Percentiles rank a stretch among this genome's conserved stretches.
Conservation (phyloP, 1,284 basidiomycete species). For the Fistulinella cinereoalba region DNA sequence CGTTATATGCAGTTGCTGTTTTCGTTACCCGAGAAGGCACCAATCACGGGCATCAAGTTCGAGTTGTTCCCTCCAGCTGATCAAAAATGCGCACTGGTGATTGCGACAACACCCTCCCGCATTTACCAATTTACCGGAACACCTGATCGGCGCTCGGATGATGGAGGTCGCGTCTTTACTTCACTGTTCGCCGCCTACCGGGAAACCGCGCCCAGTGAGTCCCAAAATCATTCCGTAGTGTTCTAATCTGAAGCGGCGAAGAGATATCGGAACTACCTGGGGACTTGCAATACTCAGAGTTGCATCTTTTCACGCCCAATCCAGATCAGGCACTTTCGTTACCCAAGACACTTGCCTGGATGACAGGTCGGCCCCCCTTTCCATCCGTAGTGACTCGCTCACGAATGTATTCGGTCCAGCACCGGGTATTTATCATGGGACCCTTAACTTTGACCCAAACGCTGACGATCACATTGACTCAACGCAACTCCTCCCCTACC, state of each 20-base stretch:
- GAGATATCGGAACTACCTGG: conserved; percentile 88
- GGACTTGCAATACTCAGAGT: conserved; percentile 66
- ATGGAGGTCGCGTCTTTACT: conserved; percentile 75
- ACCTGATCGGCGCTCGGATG: conserved; percentile 63
- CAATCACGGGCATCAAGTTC: conserved; percentile 81
- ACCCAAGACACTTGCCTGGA: conserved; percentile 80
- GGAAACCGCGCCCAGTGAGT: conserved; percentile 78
- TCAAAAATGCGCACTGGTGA: conserved; percentile 60
- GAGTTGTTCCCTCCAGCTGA: conserved; percentile 70
- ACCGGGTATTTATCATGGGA: conserved; percentile 83
- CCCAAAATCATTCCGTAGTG: background rate
- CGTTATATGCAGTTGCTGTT: conserved; percentile 79
- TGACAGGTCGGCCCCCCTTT: conserved; percentile 61
- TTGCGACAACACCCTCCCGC: conserved; percentile 84
- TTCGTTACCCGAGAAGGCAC: conserved; percentile 73
- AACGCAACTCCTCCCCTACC: conserved; percentile 69
- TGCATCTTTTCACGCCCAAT: conserved; percentile 73
- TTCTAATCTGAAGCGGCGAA: conserved; percentile 36
- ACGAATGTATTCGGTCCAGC: conserved; percentile 39
- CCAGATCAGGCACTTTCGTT: conserved; percentile 65
- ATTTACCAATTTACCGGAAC: conserved; percentile 89
- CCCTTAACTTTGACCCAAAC: conserved; percentile 61
- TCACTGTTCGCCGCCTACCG: conserved; percentile 71
- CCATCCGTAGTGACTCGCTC: conserved; percentile 6
- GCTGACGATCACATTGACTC: conserved; percentile 79